Evolutionary conservation across 768 basidiomycete species (phyloP), one percentile per base, ranked within the genome.

Genomic region (Tulasnella sp.): DNA sequence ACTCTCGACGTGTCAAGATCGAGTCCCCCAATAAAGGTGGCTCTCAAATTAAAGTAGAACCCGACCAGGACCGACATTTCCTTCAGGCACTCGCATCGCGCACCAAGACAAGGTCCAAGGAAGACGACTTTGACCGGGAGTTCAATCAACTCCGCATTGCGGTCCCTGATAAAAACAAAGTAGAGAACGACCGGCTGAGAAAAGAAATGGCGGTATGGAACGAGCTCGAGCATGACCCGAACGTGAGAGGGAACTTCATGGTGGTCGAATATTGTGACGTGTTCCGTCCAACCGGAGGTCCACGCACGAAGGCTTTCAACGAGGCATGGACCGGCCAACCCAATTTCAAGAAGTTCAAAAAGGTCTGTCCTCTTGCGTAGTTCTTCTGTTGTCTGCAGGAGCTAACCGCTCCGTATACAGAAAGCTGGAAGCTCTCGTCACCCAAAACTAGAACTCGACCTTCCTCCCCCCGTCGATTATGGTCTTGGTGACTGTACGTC

Each of bases 341-440:
- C 0, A 89, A 94, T 81, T 93, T 90, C 84, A 94, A 94, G 82
- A 93, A 90, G 82, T 94, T 94, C 81, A 92, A 67, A 35, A 90
- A 89, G 88, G 91, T 90, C n/a, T 40, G 86, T 20, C 39, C 73
- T 29, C 23, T 44, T 18, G 29, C n/a, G 79, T 61, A 18, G 61
- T 55, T 44, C 40, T 26, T 20, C 42, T 6, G 1, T 76, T 79
- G 72, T 5, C 13, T 23, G 11, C 39, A 37, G 70, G 10, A 78
- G 37, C 75, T 85, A 85, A 87, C 84, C 23, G 72, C 75, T 5
- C 23, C 75, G n/a, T 26, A 75, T 87, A n/a, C 86, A 86, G 83
- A 81, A 73, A 37, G 80, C 80, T 9, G 77, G 78, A 5, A 78
- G 74, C 3, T 81, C 80, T 18, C 79, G 82, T 16, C 82, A 83